phyloP scores from a whole-genome alignment of 2,329 filamentous ascomycete species.

The Endothia cerciana region DNA sequence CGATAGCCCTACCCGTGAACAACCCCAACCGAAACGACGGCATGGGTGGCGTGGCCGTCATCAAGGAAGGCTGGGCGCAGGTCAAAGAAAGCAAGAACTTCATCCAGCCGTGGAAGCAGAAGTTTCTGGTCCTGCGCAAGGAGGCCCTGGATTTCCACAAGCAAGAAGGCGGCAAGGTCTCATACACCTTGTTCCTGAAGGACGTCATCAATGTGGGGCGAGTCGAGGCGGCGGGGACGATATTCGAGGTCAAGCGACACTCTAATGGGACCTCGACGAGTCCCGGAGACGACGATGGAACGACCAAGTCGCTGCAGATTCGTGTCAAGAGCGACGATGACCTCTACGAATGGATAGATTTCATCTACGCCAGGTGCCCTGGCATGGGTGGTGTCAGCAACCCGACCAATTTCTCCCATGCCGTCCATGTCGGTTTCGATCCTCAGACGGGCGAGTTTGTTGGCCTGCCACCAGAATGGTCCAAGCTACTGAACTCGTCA shows the following conservation, averaged over 20 bases:
- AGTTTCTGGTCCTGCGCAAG: conserved; percentile 89
- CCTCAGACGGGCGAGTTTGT: conserved; percentile 94
- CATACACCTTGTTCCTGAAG: conserved; percentile 82
- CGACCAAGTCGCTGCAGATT: conserved; percentile 83
- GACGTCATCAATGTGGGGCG: conserved; percentile 90
- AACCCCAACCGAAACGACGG: conserved; percentile 49
- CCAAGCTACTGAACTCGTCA: conserved; percentile 91
- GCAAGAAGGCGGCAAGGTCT: conserved; percentile 82
- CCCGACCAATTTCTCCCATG: conserved; percentile 96
- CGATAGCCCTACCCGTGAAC: conserved; percentile 72
- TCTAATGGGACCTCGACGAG: conserved; percentile 70
- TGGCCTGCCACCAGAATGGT: conserved; percentile 93
- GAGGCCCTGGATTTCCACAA: conserved; percentile 95
- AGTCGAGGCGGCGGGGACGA: conserved; percentile 87
- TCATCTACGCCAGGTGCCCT: conserved; percentile 94
- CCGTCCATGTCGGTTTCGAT: conserved; percentile 97
- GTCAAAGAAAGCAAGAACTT: conserved; percentile 91
- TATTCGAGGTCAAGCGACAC: conserved; percentile 88
- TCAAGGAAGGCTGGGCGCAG: conserved; percentile 81
- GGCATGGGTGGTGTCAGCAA: conserved; percentile 98
- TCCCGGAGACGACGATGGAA: conserved; percentile 77
- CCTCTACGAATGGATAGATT: conserved; percentile 98
- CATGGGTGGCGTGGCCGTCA: conserved; percentile 70
- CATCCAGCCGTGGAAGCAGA: conserved; percentile 85
- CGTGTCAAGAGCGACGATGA: conserved; percentile 95